Evolutionary conservation across 2,329 filamentous ascomycete species (phyloP), one percentile per base, ranked within the genome.

Genomic region (Aspergillus sp.): DNA sequence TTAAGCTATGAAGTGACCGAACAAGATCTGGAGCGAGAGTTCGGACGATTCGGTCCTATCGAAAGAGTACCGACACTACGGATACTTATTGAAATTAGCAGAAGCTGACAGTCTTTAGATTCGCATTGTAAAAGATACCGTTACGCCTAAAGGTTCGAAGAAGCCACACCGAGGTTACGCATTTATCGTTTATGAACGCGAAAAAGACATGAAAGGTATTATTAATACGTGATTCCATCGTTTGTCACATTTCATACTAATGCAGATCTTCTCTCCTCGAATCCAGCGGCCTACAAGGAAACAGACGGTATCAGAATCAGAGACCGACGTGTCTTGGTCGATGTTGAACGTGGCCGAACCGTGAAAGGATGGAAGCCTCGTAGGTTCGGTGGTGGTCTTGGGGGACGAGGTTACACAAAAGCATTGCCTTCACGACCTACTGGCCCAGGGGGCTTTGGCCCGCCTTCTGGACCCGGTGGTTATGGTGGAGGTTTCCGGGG

Each of bases 121-220:
- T 69, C 91, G 93, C 62, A 91, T 96, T 67, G 86, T 97, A 66
- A 86, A 86, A 68, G 89, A 96, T 73, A 88, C 86, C 4, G 62
- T 67, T 15, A 70, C 67, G 12, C 86, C 90, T 56, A 90, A 88
- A 69, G 90, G 93, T 78, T 88, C 90, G 72, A 89, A 89, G 72
- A 92, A 92, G 79, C 80, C 88, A 51, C 90, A 96, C 71, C 84
- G 89, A 69, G 95, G 95, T 61, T 99, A 99, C 76, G 95, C 91
- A 61, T 99, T 99, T 73, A 89, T 99, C 66, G 91, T 98, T 55
- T 99, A 93, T 73, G 93, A 98, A 77, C 89, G 91, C 75, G 95
- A 98, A 79, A 93, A 93, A 77, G 95, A 98, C 74, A 97, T 98
- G 93, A 96, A 96, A 91, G 92, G 93, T 97, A 96, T 63, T 59